Base-by-base conservation (phyloP, 2,329 filamentous ascomycete genomes). In the Fusarium caatingaense region DNA sequence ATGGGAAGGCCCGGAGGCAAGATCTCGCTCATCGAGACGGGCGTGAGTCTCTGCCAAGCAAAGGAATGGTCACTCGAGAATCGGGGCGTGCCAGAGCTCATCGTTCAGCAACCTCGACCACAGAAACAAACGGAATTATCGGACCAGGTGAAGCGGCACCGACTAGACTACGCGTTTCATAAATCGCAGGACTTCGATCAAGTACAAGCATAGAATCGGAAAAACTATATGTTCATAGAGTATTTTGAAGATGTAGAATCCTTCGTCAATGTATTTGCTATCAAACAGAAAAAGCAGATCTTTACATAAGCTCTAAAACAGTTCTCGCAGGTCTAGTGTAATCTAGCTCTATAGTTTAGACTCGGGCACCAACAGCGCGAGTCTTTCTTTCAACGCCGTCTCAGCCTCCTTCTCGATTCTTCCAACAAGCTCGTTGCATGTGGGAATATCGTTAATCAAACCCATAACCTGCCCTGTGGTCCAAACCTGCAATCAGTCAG, bases 381-480 rank as follows among this genome's bases (percentile, higher is more conserved):
- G 82, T 65, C 87, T 88, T 75, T 89, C 87, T 75, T 81, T 85
- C 68, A 94, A 82, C 6, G 91, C 85, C 60, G 88, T 85, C 77
- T 91, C 86, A 1, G 92, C 92, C 79, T 95, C 93, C 78, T 85
- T 89, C 83, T 94, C 92, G 73, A 96, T 94, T 60, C 93, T 87
- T 72, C 84, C 84, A 12, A 94, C 82, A 27, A 96, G 82, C 2
- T 83, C 89, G 48, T 87, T 86, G 76, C 93, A 95, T 0, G 91
- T 93, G 11, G 92, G 92, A 57, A 94, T 92, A 74, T 96, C 93
- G 73, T 95, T 89, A 67, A 96, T 96, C 59, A 96, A 79, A 8
- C 93, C 93, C 71, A 99, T 97, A 72, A 98, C 95, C 79, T 98
- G 95, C 13, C 96, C 96, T 11, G 95, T 94, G 21, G 96, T 98